phyloP scores from a whole-genome alignment of 257 asterid species.

The Ligustrum vulgare region DNA sequence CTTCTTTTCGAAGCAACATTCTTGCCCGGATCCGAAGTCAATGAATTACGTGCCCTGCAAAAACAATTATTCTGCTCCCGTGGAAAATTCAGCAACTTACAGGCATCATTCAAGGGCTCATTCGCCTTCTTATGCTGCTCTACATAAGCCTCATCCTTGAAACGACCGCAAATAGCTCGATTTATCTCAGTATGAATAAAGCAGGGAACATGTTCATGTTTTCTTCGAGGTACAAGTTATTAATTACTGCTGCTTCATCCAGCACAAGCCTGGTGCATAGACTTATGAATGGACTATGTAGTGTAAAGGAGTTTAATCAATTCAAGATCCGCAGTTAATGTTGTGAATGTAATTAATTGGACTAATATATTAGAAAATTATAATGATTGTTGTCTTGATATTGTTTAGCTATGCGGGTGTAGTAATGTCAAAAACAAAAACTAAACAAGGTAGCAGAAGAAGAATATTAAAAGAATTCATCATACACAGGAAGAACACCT shows the following conservation, averaged over 20 bases:
- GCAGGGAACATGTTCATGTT: background rate
- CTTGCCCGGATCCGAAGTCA: constrained; percentile 42
- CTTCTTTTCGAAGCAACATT: constrained; percentile 35
- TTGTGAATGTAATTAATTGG: background rate
- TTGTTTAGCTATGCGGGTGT: background rate
- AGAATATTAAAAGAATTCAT: no score
- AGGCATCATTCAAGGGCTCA: background rate
- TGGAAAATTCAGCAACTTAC: background rate
- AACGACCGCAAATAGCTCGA: background rate
- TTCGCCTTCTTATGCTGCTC: constrained; percentile 36
- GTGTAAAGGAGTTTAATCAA: background rate
- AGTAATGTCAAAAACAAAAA: background rate
- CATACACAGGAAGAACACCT: no score
- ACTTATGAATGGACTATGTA: background rate
- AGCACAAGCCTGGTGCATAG: background rate
- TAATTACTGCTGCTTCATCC: background rate
- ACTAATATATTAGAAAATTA: background rate
- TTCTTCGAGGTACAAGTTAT: background rate
- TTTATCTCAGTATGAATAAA: background rate
- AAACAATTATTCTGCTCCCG: background rate
- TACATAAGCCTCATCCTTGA: background rate
- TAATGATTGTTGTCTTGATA: background rate
- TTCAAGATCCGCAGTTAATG: background rate
- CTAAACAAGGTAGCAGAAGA: no score
- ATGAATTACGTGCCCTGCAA: constrained; percentile 39